Percentiles rank a stretch among this genome's conserved stretches.
Conservation (phyloP, 352 stramenopile species). For the Phytophthora fragariae region DNA sequence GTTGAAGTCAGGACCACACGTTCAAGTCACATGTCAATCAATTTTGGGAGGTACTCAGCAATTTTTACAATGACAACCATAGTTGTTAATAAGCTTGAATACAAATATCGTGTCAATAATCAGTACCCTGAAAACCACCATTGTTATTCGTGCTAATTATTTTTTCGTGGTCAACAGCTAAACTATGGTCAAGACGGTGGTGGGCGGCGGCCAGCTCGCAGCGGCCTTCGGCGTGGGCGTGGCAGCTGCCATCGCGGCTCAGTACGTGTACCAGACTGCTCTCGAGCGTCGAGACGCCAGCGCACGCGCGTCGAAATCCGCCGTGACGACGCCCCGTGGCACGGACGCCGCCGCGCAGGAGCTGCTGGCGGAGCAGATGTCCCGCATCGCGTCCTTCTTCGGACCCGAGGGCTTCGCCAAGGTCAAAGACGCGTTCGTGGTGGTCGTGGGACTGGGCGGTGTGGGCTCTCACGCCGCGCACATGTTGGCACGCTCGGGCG, state of each 20-base stretch:
- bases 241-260: slow-evolving; percentile 47
- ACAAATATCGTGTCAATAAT: background rate
- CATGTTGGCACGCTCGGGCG: slow-evolving; percentile 98
- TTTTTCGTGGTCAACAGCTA: slow-evolving; percentile 16
- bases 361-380: slow-evolving; percentile 87
- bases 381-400: slow-evolving; percentile 96
- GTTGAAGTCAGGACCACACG: too few species aligned
- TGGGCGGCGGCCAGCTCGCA: slow-evolving; percentile 37
- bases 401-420: slow-evolving; percentile 91
- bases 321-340: slow-evolving; percentile 11
- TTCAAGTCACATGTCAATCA: too few species aligned
- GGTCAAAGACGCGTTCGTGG: slow-evolving; percentile 91
- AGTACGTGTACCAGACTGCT: slow-evolving; percentile 52
- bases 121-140: background rate
- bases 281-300: slow-evolving; percentile 25
- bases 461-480: slow-evolving; percentile 97
- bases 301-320: background rate
- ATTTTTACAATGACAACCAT: background rate
- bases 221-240: slow-evolving; percentile 71
- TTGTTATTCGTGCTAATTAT: background rate
- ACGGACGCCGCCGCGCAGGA: slow-evolving; percentile 58
- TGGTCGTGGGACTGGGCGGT: slow-evolving; percentile 98
- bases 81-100: background rate
- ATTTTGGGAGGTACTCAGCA: too few species aligned
- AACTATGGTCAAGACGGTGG: slow-evolving; percentile 64